These are phyloP conservation scores for Aspergillus sp. DNA, from an alignment of 2,329 filamentous ascomycete genomes.

Conservation along the genomic window DNA sequence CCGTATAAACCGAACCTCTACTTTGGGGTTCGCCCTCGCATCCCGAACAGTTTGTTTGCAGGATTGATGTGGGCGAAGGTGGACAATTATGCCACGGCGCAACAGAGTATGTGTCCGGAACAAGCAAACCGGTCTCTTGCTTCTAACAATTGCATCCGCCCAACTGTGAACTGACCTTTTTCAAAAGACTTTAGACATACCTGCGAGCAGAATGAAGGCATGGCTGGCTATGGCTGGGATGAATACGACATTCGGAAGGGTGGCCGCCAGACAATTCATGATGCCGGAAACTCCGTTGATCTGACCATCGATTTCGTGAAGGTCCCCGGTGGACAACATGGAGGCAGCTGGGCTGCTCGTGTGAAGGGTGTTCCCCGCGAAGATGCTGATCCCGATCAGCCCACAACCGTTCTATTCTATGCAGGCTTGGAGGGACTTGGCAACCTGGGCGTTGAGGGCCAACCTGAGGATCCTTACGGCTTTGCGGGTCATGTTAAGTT, in stretches of 20 bases:
- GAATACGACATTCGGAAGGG: conserved; percentile 89
- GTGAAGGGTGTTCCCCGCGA: conserved; percentile 78
- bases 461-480: conserved; percentile 53
- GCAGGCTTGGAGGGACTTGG: conserved; percentile 76
- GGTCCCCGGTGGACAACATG: conserved; percentile 78
- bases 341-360: conserved; percentile 88
- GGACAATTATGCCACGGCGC: conserved; percentile 73
- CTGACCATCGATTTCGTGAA: conserved; percentile 94
- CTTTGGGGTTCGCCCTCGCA: conserved; percentile 82
- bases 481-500: conserved; percentile 66
- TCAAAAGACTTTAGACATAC: conserved; percentile 80
- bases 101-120: conserved; percentile 64
- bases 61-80: conserved; percentile 88
- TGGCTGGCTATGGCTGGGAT: conserved; percentile 97
- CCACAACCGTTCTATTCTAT: conserved; percentile 81
- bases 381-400: conserved; percentile 66
- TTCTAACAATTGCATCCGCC: background rate
- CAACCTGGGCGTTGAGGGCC: conserved; percentile 62
- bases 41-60: conserved; percentile 77
- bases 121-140: background rate
- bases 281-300: conserved; percentile 83
- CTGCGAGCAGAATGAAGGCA: conserved; percentile 91
- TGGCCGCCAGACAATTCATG: conserved; percentile 86
- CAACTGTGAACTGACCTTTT: conserved; percentile 21
- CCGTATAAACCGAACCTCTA: conserved; percentile 93